Base-by-base conservation (phyloP, 768 basidiomycete species). In the Dioszegia aurantiaca region DNA sequence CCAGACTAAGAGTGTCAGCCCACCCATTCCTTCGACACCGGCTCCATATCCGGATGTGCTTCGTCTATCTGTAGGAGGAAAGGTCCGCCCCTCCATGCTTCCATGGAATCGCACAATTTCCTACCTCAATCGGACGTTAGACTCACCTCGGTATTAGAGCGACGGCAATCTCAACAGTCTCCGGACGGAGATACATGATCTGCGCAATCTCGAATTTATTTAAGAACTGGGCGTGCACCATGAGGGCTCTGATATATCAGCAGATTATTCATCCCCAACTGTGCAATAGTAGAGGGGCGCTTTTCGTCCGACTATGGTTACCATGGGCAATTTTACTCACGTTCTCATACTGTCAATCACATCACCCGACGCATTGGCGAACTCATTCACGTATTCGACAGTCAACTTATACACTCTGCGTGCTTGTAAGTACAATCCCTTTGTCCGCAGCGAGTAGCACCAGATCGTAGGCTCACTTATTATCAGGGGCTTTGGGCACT, bases 161-260 rank as follows among this genome's bases (percentile, higher is more conserved):
- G 5, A 70, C 65, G 23, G 72, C 72, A 1, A 64, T 69, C 42
- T 70, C 69, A 5, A 73, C 65, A 19, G 59, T 46, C 47, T 68
- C 63, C 9, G 72, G 72, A 3, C 65, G 56, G 11, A 73, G 63
- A 45, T 73, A 73, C 60, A 70, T 67, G 57, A 73, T 68, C 40
- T 73, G 72, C 3, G 72, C 72, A 10, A 68, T 62, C 55, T 73
- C 72, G 51, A 73, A 73, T 41, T 70, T 73, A 55, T 73, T 73
- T 19, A 73, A 52, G 39, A 72, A 72, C 0, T 58, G 60, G n/a
- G 59, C 55, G 31, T 63, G 59, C 0, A 67, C 64, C n/a, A 48
- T 19, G 4, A 71, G 59, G 17, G 64, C 67, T 27, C 69, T 71
- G 51, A 27, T 6, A 12, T 8, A 30, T 58, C 48, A 53, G 48